Base-by-base conservation (phyloP, 148 eudicot genomes). In the Salicornia ramosissima region DNA sequence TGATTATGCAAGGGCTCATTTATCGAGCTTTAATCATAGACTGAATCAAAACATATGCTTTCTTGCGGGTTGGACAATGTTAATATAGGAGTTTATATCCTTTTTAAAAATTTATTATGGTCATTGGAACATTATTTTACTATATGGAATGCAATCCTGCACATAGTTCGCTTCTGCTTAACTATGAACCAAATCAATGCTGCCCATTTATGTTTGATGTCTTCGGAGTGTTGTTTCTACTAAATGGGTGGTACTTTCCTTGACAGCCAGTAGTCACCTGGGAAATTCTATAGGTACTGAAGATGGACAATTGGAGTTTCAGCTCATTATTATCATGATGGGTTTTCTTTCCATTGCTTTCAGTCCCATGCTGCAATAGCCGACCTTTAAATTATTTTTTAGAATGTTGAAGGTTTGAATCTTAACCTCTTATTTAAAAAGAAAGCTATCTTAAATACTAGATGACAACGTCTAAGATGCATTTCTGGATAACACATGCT, bases 211-310 rank as follows among this genome's bases (percentile, higher is more conserved):
- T 21, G 53, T 61, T 33, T 11, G 22, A 26, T 61, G 34, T 34
- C 25, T 45, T 47, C 15, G 40, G 29, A 63, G 49, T 70, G 7
- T 43, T 13, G 34, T 77, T n/a, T 59, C 49, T 42, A 10, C 18
- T 22, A 21, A 46, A 18, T 55, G 65, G 50, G 30, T 73, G 46
- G 52, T 53, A 46, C 39, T 63, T 76, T 83, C 84, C 87, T 86
- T 86, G 70, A 84, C 86, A 47, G 56, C 71, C 69, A 67, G 50
- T 82, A 84, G 90, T 84, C 55, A 67, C 64, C 52, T 42, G 46
- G 68, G 70, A 53, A 49, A 63, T 71, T 76, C 62, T 46, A 61
- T 68, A 72, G 72, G 55, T 73, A 71, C 72, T 65, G 84, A 69
- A 73, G 82, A 78, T 73, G 72, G 80, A 72, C 60, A 51, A 76